phyloP scores from a whole-genome alignment of 108 stramenopile species.

The Aurantiochytrium sp. region DNA sequence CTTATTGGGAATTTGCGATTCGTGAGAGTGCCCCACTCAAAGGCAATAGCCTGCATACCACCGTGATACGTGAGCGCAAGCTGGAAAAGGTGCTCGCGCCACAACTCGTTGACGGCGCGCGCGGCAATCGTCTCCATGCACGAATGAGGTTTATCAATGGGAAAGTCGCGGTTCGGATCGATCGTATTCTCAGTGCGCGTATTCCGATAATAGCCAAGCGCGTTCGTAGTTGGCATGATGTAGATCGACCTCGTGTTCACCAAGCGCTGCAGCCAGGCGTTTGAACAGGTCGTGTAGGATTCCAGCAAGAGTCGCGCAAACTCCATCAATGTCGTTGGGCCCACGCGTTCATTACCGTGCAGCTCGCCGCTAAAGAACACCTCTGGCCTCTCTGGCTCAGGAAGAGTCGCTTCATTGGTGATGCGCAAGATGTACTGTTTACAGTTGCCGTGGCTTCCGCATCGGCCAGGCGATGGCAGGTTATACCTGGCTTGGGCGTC shows the following conservation, averaged over 20 bases:
- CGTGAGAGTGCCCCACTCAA: constrained; percentile 78
- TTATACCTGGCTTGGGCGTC: constrained; percentile 17
- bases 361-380: constrained; percentile 85
- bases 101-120: constrained; percentile 79
- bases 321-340: constrained; percentile 61
- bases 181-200: constrained; percentile 54
- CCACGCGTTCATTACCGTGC: constrained; percentile 94
- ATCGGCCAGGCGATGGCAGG: not conserved
- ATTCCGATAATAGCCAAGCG: constrained; percentile 65
- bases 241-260: constrained; percentile 70
- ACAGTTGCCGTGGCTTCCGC: not conserved
- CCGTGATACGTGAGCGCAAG: constrained; percentile 79
- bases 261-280: constrained; percentile 70
- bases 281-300: constrained; percentile 59
- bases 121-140: constrained; percentile 88
- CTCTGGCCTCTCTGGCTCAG: constrained; percentile 53
- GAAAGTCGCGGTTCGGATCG: constrained; percentile 85
- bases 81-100: constrained; percentile 80
- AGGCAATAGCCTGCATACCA: constrained; percentile 79
- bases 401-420: not conserved
- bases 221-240: constrained; percentile 70
- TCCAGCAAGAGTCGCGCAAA: constrained; percentile 49
- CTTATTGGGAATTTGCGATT: constrained; percentile 28
- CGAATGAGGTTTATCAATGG: constrained; percentile 50
- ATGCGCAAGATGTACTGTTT: constrained; percentile 15